Base-by-base conservation (phyloP, 441 rosid species). In the Brassica balearica region DNA sequence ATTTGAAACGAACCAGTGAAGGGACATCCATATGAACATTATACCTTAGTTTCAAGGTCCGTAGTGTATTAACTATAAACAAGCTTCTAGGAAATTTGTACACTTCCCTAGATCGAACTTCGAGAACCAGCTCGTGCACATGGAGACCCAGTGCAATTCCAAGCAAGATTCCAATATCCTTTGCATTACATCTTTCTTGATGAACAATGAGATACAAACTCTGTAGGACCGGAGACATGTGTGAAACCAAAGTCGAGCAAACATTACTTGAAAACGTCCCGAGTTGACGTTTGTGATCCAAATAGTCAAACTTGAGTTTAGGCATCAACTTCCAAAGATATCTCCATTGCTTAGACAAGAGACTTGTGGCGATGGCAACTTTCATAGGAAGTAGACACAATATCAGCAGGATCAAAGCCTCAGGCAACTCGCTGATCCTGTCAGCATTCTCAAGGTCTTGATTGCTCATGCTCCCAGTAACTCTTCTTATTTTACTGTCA, bases 371-470 rank as follows among this genome's bases (percentile, higher is more conserved):
- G 34, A 64, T 15, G 48, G 8, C 68, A 34, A 15, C 23, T 64
- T 64, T 64, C n/a, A 15, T 8, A 15, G 48, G n/a, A 64, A 64
- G 68, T 34, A 64, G 8, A 64, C 25, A 64, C 25, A 64, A 64
- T 64, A 64, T 64, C n/a, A 0, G 7, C n/a, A 64, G 8, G 8
- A 64, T 8, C 48, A 64, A 15, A 2, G 8, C 68, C 7, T 64
- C 48, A 15, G 48, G 48, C 4, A 64, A 34, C 8, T 15, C 7
- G 36, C 48, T 64, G 25, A 64, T 64, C 68, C 48, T 15, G 48
- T 64, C 68, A 20, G 10, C 46, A 1, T 14, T 32, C 38, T 6
- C 41, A 62, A 27, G 20, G 0, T 2, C 2, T 27, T 29, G 11
- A 29, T 63, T 63, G 8, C 22, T 63, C 67, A 14, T 14, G 36